A percentile compares a stretch with the other conserved stretches of the same genome.
phyloP scores from a whole-genome alignment of 768 basidiomycete species.

The Macrolepiota fuliginosa region DNA sequence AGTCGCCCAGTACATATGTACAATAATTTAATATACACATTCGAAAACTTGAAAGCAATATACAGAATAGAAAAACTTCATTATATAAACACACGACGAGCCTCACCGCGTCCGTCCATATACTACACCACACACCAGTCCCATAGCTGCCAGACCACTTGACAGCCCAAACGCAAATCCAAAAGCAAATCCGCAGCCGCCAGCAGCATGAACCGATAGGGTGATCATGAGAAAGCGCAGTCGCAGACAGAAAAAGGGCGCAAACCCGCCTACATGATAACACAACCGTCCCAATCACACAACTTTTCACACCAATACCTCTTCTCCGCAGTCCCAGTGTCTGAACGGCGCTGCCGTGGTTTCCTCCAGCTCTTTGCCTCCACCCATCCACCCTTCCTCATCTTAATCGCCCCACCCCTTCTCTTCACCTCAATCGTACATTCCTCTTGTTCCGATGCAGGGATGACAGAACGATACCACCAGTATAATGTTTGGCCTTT shows the following conservation, averaged over 20 bases:
- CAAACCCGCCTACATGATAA: constrained; percentile 9
- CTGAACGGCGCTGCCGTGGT: background rate
- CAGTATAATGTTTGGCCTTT: constrained; percentile 50
- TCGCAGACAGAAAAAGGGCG: background rate
- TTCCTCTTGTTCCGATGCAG: constrained; percentile 25
- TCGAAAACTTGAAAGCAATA: background rate
- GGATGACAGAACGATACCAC: constrained; percentile 43
- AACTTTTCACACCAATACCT: constrained; percentile 13
- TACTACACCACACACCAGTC: background rate
- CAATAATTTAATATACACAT: background rate
- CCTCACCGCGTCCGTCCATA: background rate
- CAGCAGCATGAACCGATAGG: background rate
- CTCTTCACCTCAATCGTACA: constrained; percentile 31
- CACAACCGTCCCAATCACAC: constrained; percentile 8
- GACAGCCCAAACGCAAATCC: background rate
- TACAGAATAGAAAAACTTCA: background rate
- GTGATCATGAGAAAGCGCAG: background rate
- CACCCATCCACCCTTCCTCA: constrained; percentile 17
- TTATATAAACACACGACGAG: background rate
- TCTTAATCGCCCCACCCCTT: constrained; percentile 26
- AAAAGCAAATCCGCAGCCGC: too few species aligned
- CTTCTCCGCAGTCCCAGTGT: constrained; percentile 5
- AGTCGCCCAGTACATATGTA: background rate
- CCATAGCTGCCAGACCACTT: background rate
- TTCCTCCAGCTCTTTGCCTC: constrained; percentile 1